Conservation (phyloP, 257 asterid genomes). For the Ligustrum vulgare region DNA sequence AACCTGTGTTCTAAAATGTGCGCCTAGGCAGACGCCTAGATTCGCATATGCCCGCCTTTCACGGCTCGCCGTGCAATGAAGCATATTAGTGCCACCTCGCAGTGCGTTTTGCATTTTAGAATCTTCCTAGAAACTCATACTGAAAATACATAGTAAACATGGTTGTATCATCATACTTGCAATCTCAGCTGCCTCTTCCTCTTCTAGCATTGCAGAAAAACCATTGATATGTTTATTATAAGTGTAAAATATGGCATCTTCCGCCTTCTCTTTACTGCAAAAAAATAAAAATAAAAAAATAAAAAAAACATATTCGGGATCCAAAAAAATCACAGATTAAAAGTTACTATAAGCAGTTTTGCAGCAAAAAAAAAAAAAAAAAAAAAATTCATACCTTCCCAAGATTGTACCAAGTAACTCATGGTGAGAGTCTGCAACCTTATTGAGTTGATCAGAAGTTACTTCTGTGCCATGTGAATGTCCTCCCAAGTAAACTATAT, state of each 20-base stretch:
- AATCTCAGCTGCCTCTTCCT: conserved; percentile 57
- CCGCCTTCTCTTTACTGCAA: conserved; percentile 54
- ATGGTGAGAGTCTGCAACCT: conserved; percentile 50
- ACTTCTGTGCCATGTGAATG: conserved; percentile 63
- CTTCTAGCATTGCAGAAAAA: conserved; percentile 72
- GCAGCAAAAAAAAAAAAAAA: not conserved
- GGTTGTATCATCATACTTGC: conserved; percentile 33
- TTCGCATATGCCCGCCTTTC: no score
- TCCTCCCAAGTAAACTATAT: conserved; percentile 76
- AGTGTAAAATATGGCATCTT: conserved; percentile 64
- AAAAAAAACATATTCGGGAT: not conserved
- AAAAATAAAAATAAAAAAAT: no score
- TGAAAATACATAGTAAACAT: not conserved
- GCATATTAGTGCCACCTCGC: no score
- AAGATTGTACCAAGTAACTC: conserved; percentile 54
- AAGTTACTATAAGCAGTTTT: not conserved
- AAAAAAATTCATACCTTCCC: conserved; percentile 47
- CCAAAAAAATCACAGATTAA: not conserved
- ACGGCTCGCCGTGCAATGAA: no score
- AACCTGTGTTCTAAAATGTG: no score
- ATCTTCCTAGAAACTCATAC: no score
- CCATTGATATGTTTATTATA: conserved; percentile 67
- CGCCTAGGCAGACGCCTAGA: no score
- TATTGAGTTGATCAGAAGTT: conserved; percentile 40
- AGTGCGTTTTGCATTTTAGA: no score